Evolutionary conservation across 768 basidiomycete genomes (phyloP).

Genomic region (Rhizopogon vinicolor): DNA sequence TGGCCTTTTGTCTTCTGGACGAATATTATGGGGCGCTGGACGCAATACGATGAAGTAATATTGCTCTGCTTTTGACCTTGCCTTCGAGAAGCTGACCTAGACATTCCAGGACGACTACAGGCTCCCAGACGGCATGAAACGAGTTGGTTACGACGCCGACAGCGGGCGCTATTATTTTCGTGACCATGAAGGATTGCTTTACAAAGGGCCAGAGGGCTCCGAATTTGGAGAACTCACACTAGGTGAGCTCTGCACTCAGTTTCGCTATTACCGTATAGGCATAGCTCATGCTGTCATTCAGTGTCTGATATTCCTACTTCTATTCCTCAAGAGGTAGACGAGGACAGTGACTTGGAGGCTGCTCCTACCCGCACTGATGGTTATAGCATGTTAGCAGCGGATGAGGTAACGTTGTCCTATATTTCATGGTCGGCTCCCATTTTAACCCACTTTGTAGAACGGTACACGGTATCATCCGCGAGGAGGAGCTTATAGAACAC

Average conservation of each 20-base stretch:
- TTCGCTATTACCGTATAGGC: neutral
- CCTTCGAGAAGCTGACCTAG: neutral
- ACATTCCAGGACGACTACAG: slow-evolving; percentile 43
- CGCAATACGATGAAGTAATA: slow-evolving; percentile 30
- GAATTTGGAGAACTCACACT: slow-evolving; percentile 49
- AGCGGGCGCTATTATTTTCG: slow-evolving; percentile 61
- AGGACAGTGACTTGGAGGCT: slow-evolving; percentile 49
- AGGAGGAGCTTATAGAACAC: slow-evolving; percentile 48
- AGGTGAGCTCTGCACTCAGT: slow-evolving; percentile 24
- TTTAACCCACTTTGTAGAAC: slow-evolving; percentile 24
- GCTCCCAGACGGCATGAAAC: slow-evolving; percentile 49
- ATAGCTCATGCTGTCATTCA: slow-evolving; percentile 5
- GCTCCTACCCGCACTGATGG: slow-evolving; percentile 50
- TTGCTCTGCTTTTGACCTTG: neutral
- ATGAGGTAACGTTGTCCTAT: slow-evolving; percentile 38
- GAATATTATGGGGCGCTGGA: slow-evolving; percentile 31
- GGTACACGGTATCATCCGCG: slow-evolving; percentile 28
- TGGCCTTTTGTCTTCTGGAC: slow-evolving; percentile 11
- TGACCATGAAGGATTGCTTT: slow-evolving; percentile 45
- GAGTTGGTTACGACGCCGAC: slow-evolving; percentile 77
- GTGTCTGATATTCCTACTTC: slow-evolving; percentile 27
- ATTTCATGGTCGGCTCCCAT: neutral
- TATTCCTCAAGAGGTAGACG: slow-evolving; percentile 21
- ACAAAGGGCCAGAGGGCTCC: slow-evolving; percentile 58
- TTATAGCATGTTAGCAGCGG: slow-evolving; percentile 49